These are phyloP conservation scores for Petunia axillaris DNA, from an alignment of 257 asterid species.

Conservation along the genomic window DNA sequence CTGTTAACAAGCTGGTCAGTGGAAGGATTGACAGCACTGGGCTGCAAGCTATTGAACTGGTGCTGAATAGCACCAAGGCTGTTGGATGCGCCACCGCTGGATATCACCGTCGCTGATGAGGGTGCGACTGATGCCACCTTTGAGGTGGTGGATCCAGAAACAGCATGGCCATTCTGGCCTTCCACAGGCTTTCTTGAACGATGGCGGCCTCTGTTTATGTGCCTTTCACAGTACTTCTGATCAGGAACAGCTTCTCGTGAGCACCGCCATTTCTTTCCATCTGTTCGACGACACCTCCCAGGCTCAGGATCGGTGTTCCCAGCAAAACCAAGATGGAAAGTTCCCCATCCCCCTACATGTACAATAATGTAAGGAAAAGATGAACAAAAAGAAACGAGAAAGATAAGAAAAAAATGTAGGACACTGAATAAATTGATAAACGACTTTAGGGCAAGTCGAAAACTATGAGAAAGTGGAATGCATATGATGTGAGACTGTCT, in stretches of 20 bases:
- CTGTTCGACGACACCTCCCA: slow-evolving; percentile 97
- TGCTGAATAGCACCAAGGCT: slow-evolving; percentile 52
- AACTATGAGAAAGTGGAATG: background rate
- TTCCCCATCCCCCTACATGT: slow-evolving; percentile 82
- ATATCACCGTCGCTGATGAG: slow-evolving; percentile 53
- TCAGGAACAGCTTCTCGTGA: slow-evolving; percentile 96
- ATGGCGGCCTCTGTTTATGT: slow-evolving; percentile 97
- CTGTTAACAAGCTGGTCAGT: slow-evolving; percentile 45
- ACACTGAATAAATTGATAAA: background rate
- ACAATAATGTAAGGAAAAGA: background rate
- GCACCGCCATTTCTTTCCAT: slow-evolving; percentile 99
- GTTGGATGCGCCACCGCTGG: slow-evolving; percentile 54
- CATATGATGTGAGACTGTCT: background rate
- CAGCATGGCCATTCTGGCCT: slow-evolving; percentile 85
- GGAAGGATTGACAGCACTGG: slow-evolving; percentile 44
- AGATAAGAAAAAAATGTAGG: background rate
- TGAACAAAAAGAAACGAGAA: background rate
- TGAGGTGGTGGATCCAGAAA: slow-evolving; percentile 64
- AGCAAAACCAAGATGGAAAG: slow-evolving; percentile 78
- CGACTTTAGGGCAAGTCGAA: background rate
- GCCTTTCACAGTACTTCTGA: slow-evolving; percentile 98
- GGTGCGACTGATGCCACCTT: slow-evolving; percentile 58
- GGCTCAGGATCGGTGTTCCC: slow-evolving; percentile 95
- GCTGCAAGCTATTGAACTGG: slow-evolving; percentile 47
- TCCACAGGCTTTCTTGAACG: slow-evolving; percentile 99